Base-by-base conservation (phyloP, 106 monocot species). In the Alisma plantagoaquatica region DNA sequence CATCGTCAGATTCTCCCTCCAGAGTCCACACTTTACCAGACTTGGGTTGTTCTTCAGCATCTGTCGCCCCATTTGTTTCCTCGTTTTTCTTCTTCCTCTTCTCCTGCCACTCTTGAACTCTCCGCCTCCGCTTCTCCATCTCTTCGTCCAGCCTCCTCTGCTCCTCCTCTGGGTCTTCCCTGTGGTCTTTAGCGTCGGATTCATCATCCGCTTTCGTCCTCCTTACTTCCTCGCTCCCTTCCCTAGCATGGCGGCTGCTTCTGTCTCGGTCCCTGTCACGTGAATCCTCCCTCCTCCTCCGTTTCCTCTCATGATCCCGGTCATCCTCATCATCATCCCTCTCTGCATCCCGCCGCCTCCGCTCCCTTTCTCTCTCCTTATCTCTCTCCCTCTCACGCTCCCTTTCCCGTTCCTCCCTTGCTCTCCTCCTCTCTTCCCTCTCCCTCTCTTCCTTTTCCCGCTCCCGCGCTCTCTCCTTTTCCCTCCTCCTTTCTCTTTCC, bases 1-100 rank as follows among this genome's bases (percentile, higher is more conserved):
- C 96, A 32, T 96, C 96, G 25, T 96, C 96, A 19, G 89, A 89
- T 62, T 96, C 96, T 0, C 96, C 94, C 5, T 96, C 96, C 27
- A 96, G 46, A 17, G 96, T 96, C 96, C 96, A 96, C 9, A 76
- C 89, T 54, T 96, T 96, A 2, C 96, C 78, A 23, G 74, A 31
- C 22, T 65, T 54, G 2, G 35, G 50, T 3, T 55, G 33, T 18
- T 77, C 69, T 6, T 77, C 60, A 2, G 1, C 60, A 41, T 73
- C 56, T 7, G 17, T 71, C 7, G 14, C 57, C 0, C 70, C 64
- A 44, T 23, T 30, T 10, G 71, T 79, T 44, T 69, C 72, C 60
- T 75, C 77, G 57, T 70, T 73, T 28, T 77, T 70, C 75, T 78
- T 84, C 68, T 82, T 75, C 60, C 58, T 80, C 17, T 80, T 63